Percentiles rank a stretch among this genome's conserved stretches.
Evolutionary conservation across 192 early-diverging fungal species (phyloP).

Genomic region (Coemansia sp.): DNA sequence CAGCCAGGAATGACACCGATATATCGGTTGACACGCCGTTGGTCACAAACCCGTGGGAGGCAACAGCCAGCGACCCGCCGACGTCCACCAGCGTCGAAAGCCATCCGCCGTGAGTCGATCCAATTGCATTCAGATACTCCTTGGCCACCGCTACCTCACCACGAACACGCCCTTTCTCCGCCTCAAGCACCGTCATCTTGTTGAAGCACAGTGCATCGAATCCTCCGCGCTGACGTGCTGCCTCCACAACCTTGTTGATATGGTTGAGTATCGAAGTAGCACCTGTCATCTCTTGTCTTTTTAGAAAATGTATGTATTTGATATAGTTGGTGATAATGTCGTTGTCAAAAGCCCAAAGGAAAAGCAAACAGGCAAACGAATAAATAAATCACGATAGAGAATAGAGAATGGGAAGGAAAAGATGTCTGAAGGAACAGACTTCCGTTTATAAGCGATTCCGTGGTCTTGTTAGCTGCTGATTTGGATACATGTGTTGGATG

Average conservation of each 20-base stretch:
- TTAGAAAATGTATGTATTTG: too few relatives aligned
- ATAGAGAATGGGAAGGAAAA: too few relatives aligned
- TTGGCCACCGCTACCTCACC: conserved; percentile 30
- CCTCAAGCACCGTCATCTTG: conserved; percentile 39
- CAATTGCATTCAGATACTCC: conserved; percentile 36
- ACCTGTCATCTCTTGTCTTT: too few relatives aligned
- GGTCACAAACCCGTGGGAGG: conserved; percentile 36
- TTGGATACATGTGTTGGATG: too few relatives aligned
- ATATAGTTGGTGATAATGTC: too few relatives aligned
- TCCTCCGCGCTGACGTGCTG: conserved; percentile 13
- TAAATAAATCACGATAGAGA: too few relatives aligned
- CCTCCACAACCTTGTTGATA: conserved; percentile 18
- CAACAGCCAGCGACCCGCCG: conserved; percentile 54
- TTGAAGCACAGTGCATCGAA: conserved; percentile 42
- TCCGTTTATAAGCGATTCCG: too few relatives aligned
- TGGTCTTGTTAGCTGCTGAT: too few relatives aligned
- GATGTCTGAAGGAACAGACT: too few relatives aligned
- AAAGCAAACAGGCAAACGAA: too few relatives aligned
- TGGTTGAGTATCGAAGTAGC: conserved; percentile 7
- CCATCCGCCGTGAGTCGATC: conserved; percentile 58
- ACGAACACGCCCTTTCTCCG: conserved; percentile 38
- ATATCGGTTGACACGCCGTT: conserved; percentile 55
- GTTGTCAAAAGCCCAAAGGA: too few relatives aligned
- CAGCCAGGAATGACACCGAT: conserved; percentile 50
- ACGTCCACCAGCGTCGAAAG: conserved; percentile 53